Evolutionary conservation across 768 basidiomycete genomes (phyloP).

Genomic region (Dictyophora rubrovolvata): DNA sequence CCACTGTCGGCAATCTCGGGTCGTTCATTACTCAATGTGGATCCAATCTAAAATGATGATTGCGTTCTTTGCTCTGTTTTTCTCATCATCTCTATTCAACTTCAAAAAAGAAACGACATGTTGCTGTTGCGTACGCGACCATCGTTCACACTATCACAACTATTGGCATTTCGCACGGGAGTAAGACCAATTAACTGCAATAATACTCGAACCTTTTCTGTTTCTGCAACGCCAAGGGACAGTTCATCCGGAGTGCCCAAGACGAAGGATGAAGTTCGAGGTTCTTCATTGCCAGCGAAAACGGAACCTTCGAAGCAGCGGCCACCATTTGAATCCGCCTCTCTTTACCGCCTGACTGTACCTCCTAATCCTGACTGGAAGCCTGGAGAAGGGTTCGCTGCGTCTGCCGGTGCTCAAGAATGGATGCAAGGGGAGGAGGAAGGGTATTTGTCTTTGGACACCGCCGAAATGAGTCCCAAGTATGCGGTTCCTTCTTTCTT

Average conservation of each 20-base stretch:
- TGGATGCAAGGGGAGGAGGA: conserved; percentile 1
- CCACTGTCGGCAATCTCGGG: background rate
- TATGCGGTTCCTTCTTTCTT: background rate
- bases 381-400: conserved; percentile 2
- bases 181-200: no score
- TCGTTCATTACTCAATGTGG: background rate
- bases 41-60: background rate
- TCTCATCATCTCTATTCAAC: background rate
- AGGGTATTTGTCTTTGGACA: conserved; percentile 1
- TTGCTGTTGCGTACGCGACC: no score
- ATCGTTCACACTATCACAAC: no score
- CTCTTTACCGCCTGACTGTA: background rate
- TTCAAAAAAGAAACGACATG: no score
- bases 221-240: background rate
- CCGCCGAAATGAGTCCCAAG: background rate
- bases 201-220: background rate
- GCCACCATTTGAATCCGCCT: conserved; percentile 1
- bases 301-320: conserved; percentile 2
- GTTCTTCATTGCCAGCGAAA: background rate
- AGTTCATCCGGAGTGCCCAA: background rate
- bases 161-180: no score
- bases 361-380: conserved; percentile 5
- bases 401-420: background rate
- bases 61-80: background rate
- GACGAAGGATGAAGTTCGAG: background rate